Percentiles rank a stretch among this genome's conserved stretches.
Evolutionary conservation across 1,284 basidiomycete species (phyloP).

Genomic region (Naganishia cerealis): DNA sequence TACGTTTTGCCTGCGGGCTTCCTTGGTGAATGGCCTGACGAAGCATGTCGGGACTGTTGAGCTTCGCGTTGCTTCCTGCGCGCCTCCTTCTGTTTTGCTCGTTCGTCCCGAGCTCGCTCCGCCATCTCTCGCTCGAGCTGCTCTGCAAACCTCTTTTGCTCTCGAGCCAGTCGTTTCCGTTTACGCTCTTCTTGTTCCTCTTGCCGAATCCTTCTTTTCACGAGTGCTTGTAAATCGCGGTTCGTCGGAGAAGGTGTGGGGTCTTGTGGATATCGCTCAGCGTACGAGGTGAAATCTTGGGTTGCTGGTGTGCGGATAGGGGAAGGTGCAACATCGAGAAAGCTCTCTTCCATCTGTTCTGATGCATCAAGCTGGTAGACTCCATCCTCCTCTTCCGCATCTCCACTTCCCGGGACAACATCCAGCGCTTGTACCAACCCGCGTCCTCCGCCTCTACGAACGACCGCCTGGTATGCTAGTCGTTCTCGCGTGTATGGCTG

Average conservation of each 20-base stretch:
- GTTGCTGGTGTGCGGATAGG: slow-evolving; percentile 33
- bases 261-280: slow-evolving; percentile 41
- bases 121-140: slow-evolving; percentile 36
- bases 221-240: slow-evolving; percentile 18
- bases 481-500: slow-evolving; percentile 53
- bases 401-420: slow-evolving; percentile 9
- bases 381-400: slow-evolving; percentile 22
- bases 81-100: slow-evolving; percentile 41
- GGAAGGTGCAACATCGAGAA: slow-evolving; percentile 22
- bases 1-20: neutral
- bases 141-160: slow-evolving; percentile 7
- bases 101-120: slow-evolving; percentile 41
- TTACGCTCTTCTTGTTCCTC: slow-evolving; percentile 35
- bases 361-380: slow-evolving; percentile 6
- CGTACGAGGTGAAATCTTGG: slow-evolving; percentile 47
- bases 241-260: slow-evolving; percentile 34
- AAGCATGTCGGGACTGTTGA: neutral
- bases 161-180: slow-evolving; percentile 5
- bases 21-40: no score
- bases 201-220: slow-evolving; percentile 32
- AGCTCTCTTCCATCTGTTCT: slow-evolving; percentile 15
- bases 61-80: slow-evolving; percentile 33
- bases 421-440: slow-evolving; percentile 30
- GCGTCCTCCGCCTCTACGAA: slow-evolving; percentile 41
- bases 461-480: slow-evolving; percentile 46